Evolutionary conservation across 768 basidiomycete genomes (phyloP).

Genomic region (Fistulinella prunicolor): DNA sequence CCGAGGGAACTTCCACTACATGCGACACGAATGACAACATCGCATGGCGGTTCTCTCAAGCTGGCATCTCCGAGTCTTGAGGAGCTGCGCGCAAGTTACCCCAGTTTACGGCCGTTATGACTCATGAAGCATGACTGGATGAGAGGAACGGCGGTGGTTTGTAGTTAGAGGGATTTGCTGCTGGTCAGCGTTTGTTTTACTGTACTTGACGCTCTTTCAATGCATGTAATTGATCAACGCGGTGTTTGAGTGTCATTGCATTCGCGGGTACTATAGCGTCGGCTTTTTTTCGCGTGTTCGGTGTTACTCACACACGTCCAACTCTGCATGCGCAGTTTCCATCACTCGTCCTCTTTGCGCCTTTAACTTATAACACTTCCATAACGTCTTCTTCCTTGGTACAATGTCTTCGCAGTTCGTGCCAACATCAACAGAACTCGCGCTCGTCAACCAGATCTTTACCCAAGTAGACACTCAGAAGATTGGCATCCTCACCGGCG

Average conservation of each 20-base stretch:
- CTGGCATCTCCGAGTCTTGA: conserved; percentile 21
- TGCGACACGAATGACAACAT: conserved; percentile 17
- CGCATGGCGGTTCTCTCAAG: conserved; percentile 15
- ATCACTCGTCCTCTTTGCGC: not conserved
- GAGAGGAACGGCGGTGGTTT: conserved; percentile 5
- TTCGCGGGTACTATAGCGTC: not conserved
- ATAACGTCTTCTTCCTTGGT: not conserved
- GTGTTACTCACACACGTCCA: conserved; percentile 8
- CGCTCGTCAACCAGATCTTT: conserved; percentile 74
- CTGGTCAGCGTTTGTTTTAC: conserved; percentile 8
- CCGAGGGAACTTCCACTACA: conserved; percentile 16
- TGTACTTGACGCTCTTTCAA: conserved; percentile 9
- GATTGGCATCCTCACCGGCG: conserved; percentile 83
- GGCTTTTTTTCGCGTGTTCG: not conserved
- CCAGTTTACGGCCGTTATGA: not conserved
- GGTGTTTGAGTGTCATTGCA: not conserved
- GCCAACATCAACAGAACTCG: conserved; percentile 47
- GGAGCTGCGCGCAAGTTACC: too few relatives aligned
- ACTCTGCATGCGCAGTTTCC: conserved; percentile 18
- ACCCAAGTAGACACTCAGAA: conserved; percentile 71
- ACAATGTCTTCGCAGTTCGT: conserved; percentile 43
- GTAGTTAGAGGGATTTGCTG: conserved; percentile 13
- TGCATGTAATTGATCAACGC: conserved; percentile 4
- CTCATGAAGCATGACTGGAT: conserved; percentile 1
- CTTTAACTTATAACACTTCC: conserved; percentile 23